phyloP scores from a whole-genome alignment of 225 moss, liverwort and hornwort genomes.

The Marchantia polymorpha region DNA sequence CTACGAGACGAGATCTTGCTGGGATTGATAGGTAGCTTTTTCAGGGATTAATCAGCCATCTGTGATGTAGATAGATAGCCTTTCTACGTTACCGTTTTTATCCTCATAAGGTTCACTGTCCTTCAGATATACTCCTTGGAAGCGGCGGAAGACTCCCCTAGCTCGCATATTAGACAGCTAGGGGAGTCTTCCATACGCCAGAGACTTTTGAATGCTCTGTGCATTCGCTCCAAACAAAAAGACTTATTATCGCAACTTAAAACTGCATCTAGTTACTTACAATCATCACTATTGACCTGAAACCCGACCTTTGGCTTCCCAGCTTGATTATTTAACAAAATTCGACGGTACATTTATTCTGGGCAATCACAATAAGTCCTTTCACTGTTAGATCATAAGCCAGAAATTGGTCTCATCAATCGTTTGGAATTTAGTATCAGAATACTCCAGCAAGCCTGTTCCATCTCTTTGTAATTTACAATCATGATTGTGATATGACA shows the following conservation, averaged over 20 bases:
- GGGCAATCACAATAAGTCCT: too few relatives aligned
- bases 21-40: slow-evolving; percentile 35
- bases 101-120: slow-evolving; percentile 50
- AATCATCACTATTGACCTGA: slow-evolving; percentile 88
- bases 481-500: too few relatives aligned
- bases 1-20: slow-evolving; percentile 18
- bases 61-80: slow-evolving; percentile 25
- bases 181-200: slow-evolving; percentile 80
- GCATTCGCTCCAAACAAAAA: slow-evolving; percentile 81
- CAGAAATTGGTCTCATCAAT: too few relatives aligned
- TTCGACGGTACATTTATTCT: slow-evolving; percentile 86
- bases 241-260: slow-evolving; percentile 74
- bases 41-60: slow-evolving; percentile 32
- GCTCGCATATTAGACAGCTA: too few relatives aligned
- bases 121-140: slow-evolving; percentile 28
- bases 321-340: slow-evolving; percentile 83
- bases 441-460: too few relatives aligned
- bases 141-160: slow-evolving; percentile 67
- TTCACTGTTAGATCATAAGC: too few relatives aligned
- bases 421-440: too few relatives aligned
- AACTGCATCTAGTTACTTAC: slow-evolving; percentile 81
- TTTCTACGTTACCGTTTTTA: slow-evolving; percentile 46
- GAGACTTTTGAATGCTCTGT: slow-evolving; percentile 89
- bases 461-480: too few relatives aligned
- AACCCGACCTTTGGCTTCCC: slow-evolving; percentile 96